A percentile compares a stretch with the other conserved stretches of the same genome.
Evolutionary conservation across 306 rosid species (phyloP).

Genomic region (Prunus mume): DNA sequence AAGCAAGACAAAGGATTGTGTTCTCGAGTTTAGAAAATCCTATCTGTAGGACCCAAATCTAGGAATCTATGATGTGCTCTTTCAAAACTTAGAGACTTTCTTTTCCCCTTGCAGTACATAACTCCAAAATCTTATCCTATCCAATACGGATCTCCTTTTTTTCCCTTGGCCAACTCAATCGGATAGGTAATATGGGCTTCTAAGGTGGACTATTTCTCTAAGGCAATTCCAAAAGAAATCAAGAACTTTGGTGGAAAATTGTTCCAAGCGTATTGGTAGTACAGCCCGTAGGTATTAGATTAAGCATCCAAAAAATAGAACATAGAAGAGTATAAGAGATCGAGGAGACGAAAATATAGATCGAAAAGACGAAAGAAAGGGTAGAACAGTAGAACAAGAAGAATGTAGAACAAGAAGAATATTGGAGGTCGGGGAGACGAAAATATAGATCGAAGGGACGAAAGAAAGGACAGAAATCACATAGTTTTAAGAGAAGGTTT

Average conservation of each 20-base stretch:
- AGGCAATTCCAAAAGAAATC: background rate
- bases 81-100: background rate
- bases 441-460: no score
- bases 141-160: background rate
- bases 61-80: background rate
- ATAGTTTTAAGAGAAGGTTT: no score
- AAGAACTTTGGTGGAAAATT: background rate
- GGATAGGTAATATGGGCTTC: background rate
- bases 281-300: no score
- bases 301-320: no score
- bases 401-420: no score
- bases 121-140: background rate
- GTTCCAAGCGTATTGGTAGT: background rate
- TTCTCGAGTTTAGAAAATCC: background rate
- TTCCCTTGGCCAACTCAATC: background rate
- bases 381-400: no score
- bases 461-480: no score
- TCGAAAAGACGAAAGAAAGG: no score
- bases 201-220: background rate
- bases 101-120: background rate
- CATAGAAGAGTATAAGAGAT: no score
- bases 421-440: no score
- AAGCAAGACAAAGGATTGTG: constrained; percentile 3
- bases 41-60: background rate
- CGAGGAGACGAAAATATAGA: no score